A percentile compares a stretch with the other conserved stretches of the same genome.
Evolutionary conservation across 2,329 filamentous ascomycete species (phyloP).

Genomic region (Alternaria triticina): DNA sequence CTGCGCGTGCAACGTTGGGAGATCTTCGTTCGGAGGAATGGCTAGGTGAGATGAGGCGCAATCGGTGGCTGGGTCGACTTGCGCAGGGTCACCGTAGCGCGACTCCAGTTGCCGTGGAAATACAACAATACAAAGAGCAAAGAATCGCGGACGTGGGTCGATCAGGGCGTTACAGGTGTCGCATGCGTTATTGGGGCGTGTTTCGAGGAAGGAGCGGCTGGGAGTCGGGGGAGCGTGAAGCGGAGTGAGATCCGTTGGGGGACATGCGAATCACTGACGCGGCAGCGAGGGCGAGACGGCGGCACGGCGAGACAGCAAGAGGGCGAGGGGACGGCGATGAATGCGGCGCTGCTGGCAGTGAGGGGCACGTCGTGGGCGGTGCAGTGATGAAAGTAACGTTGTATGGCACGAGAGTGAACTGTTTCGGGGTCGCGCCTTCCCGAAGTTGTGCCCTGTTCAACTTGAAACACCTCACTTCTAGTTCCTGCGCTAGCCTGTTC

Average conservation of each 20-base stretch:
- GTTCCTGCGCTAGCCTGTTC: constrained; percentile 21
- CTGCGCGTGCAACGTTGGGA: constrained; percentile 15
- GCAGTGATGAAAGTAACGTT: not conserved
- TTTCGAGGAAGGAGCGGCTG: constrained; percentile 21
- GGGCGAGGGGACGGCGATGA: constrained; percentile 3
- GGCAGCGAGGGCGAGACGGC: constrained; percentile 3
- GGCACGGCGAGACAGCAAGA: not conserved
- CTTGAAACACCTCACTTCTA: constrained; percentile 16
- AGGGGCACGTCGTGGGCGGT: not conserved
- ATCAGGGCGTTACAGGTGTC: constrained; percentile 13
- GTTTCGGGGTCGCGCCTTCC: constrained; percentile 17
- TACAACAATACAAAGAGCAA: constrained; percentile 1
- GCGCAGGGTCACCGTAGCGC: constrained; percentile 18
- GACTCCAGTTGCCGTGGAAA: constrained; percentile 1
- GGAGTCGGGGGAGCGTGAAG: not conserved
- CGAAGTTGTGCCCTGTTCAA: constrained; percentile 12
- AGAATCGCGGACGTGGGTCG: constrained; percentile 21
- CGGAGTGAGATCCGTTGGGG: constrained; percentile 16
- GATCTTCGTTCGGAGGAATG: constrained; percentile 6
- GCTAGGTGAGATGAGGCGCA: constrained; percentile 39
- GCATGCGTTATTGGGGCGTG: constrained; percentile 20
- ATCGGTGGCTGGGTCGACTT: constrained; percentile 31
- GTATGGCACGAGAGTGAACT: constrained; percentile 15
- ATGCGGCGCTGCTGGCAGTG: not conserved
- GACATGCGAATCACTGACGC: constrained; percentile 17